Evolutionary conservation across 2,329 filamentous ascomycete genomes (phyloP).

Genomic region (Clonostachys solani): DNA sequence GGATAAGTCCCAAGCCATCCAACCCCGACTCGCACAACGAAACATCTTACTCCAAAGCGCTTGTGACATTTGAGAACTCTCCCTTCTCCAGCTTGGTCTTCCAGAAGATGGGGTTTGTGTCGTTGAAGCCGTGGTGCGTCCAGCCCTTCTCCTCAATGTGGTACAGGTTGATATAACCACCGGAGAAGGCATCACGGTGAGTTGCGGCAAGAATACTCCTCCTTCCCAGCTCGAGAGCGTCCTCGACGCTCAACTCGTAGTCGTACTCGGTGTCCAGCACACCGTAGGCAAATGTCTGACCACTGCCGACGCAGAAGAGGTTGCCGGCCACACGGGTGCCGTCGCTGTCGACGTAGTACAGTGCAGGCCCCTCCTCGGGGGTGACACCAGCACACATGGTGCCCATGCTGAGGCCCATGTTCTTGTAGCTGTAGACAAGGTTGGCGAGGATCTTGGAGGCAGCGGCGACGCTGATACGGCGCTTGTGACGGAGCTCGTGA

Average conservation of each 20-base stretch:
- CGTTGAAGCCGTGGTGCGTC: constrained; percentile 97
- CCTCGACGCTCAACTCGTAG: constrained; percentile 83
- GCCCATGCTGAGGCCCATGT: constrained; percentile 97
- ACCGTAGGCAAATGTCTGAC: constrained; percentile 98
- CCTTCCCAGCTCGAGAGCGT: constrained; percentile 85
- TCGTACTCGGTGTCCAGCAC: constrained; percentile 93
- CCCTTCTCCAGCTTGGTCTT: constrained; percentile 98
- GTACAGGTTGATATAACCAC: constrained; percentile 97
- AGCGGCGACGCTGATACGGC: constrained; percentile 94
- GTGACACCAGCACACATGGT: constrained; percentile 99
- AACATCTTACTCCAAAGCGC: constrained; percentile 54
- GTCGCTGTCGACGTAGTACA: constrained; percentile 97
- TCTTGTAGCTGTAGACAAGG: constrained; percentile 97
- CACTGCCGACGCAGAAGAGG: constrained; percentile 96
- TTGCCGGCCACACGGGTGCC: constrained; percentile 90
- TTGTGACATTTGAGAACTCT: constrained; percentile 95
- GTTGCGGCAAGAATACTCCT: constrained; percentile 94
- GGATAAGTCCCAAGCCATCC: not conserved
- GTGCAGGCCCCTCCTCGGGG: constrained; percentile 88
- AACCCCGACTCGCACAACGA: constrained; percentile 4
- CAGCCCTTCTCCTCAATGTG: constrained; percentile 98
- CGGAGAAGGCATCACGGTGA: constrained; percentile 96
- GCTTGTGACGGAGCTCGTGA: constrained; percentile 98
- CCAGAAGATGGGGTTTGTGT: constrained; percentile 99
- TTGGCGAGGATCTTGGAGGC: constrained; percentile 98